phyloP scores from a whole-genome alignment of 495 filamentous ascomycete species.

The Penicillium arizonense region DNA sequence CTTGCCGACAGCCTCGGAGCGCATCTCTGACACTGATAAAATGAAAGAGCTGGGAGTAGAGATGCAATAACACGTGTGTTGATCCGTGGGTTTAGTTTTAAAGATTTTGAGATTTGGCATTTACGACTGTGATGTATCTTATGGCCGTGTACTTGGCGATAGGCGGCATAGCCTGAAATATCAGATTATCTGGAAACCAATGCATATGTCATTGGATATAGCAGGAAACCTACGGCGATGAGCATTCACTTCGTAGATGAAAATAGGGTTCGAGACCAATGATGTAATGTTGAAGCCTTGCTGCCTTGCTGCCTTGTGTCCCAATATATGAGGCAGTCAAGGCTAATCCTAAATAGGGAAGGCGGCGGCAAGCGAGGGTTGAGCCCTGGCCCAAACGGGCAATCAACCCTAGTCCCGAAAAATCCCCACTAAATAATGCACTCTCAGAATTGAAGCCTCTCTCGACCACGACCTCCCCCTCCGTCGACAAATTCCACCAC shows the following conservation, averaged over 20 bases:
- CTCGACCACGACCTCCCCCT: slow-evolving; percentile 36
- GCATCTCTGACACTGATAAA: slow-evolving; percentile 19
- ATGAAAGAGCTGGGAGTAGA: slow-evolving; percentile 46
- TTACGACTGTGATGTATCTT: slow-evolving; percentile 1
- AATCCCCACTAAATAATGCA: slow-evolving; percentile 44
- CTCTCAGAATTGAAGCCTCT: slow-evolving; percentile 36
- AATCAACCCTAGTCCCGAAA: slow-evolving; percentile 42
- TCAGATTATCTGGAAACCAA: too few relatives aligned
- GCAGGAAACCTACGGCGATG: too few relatives aligned
- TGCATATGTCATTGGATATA: slow-evolving; percentile 3
- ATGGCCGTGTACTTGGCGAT: background rate
- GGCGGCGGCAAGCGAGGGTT: slow-evolving; percentile 43
- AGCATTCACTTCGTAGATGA: too few relatives aligned
- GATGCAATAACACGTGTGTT: slow-evolving; percentile 36
- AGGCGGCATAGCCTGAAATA: too few relatives aligned
- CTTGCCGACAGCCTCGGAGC: slow-evolving; percentile 22
- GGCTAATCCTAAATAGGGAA: slow-evolving; percentile 20
- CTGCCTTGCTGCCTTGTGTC: slow-evolving; percentile 12
- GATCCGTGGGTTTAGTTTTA: too few relatives aligned
- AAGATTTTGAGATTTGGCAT: background rate
- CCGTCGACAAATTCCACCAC: slow-evolving; percentile 39
- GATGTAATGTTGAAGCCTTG: slow-evolving; percentile 14
- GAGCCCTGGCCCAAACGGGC: slow-evolving; percentile 40
- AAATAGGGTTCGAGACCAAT: background rate
- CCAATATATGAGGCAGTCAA: background rate